Conservation (phyloP, 2,329 filamentous ascomycete species). For the Fusarium pseudonygamai region DNA sequence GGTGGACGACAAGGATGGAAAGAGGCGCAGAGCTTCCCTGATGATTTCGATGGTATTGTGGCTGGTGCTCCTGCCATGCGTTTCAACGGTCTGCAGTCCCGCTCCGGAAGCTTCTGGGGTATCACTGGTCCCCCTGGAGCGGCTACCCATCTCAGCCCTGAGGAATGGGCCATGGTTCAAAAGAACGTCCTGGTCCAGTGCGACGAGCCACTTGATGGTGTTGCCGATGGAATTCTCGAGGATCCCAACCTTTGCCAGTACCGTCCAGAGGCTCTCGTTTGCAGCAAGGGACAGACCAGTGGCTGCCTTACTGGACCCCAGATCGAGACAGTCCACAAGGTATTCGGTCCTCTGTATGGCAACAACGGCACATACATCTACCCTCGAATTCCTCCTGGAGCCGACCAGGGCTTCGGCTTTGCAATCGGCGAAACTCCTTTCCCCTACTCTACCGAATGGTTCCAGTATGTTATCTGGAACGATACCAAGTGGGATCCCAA, state of each 20-base stretch:
- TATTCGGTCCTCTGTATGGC: slow-evolving; percentile 30
- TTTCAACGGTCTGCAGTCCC: slow-evolving; percentile 41
- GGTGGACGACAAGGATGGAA: slow-evolving; percentile 68
- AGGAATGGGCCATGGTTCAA: slow-evolving; percentile 54
- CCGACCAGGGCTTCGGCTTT: slow-evolving; percentile 42
- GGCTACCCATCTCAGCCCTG: slow-evolving; percentile 32
- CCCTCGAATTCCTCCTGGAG: slow-evolving; percentile 38
- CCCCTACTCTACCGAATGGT: slow-evolving; percentile 42
- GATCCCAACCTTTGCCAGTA: slow-evolving; percentile 57
- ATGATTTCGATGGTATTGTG: slow-evolving; percentile 64
- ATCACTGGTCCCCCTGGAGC: slow-evolving; percentile 10
- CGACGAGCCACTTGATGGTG: slow-evolving; percentile 57
- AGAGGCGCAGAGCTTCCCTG: slow-evolving; percentile 62
- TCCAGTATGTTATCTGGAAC: slow-evolving; percentile 53
- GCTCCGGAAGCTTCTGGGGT: slow-evolving; percentile 18
- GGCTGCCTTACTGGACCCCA: slow-evolving; percentile 17
- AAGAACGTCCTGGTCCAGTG: slow-evolving; percentile 59
- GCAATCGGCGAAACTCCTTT: neutral
- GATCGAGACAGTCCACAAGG: slow-evolving; percentile 15
- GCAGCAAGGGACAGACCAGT: slow-evolving; percentile 29
- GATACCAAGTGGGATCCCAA: slow-evolving; percentile 46
- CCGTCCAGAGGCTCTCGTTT: slow-evolving; percentile 53
- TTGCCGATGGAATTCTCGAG: slow-evolving; percentile 60
- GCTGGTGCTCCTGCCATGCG: slow-evolving; percentile 60
- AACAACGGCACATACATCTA: slow-evolving; percentile 45